These are phyloP conservation scores for Amauroascus niger DNA, from an alignment of 2,329 filamentous ascomycete genomes.

Conservation along the genomic window DNA sequence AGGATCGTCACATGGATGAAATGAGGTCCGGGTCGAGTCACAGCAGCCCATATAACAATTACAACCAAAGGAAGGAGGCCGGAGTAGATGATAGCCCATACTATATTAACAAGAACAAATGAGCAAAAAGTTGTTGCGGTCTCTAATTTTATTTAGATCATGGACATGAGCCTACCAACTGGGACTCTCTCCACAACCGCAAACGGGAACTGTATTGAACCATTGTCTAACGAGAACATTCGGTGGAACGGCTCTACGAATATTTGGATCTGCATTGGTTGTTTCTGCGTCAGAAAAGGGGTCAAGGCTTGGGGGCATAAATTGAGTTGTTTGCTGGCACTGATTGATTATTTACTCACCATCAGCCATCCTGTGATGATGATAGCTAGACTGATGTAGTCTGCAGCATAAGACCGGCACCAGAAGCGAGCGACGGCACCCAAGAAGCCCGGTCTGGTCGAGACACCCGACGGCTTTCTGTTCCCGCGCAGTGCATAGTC, in stretches of 20 bases:
- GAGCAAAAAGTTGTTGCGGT: not conserved
- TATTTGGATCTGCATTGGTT: constrained; percentile 48
- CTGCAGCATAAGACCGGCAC: constrained; percentile 71
- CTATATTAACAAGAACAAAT: not conserved
- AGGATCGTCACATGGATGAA: constrained; percentile 81
- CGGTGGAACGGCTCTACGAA: constrained; percentile 80
- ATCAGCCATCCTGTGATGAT: constrained; percentile 54
- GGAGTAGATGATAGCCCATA: constrained; percentile 64
- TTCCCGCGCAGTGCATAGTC: not conserved
- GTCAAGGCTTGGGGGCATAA: not conserved
- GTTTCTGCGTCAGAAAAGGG: not conserved
- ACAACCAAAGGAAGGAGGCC: constrained; percentile 59
- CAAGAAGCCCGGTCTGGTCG: constrained; percentile 31
- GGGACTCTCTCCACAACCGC: constrained; percentile 74
- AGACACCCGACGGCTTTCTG: constrained; percentile 10
- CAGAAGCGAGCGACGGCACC: constrained; percentile 44
- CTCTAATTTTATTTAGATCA: not conserved
- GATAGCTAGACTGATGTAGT: constrained; percentile 69
- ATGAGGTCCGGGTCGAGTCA: constrained; percentile 55
- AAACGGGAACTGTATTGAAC: constrained; percentile 75
- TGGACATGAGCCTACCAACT: constrained; percentile 51
- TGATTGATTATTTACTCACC: constrained; percentile 22
- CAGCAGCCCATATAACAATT: constrained; percentile 56
- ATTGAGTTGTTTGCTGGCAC: not conserved
- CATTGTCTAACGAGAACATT: constrained; percentile 83